phyloP scores from a whole-genome alignment of 176 grass and related monocot genomes.

The Thalia dealbata region DNA sequence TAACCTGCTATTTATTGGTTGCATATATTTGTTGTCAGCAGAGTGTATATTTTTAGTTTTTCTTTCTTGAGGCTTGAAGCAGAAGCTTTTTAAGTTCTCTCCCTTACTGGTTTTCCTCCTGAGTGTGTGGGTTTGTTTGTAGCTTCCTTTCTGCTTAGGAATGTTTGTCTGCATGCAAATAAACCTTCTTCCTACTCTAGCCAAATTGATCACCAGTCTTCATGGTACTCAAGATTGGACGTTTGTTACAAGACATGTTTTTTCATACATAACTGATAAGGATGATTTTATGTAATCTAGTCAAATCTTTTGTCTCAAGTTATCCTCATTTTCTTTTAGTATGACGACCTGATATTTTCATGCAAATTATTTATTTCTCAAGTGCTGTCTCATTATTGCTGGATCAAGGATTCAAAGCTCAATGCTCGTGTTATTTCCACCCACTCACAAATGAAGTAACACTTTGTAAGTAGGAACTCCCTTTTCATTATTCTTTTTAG shows the following conservation, averaged over 20 bases:
- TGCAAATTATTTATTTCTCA: constrained; percentile 16
- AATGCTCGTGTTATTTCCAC: constrained; percentile 74
- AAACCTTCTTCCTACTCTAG: too few species aligned
- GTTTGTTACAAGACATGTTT: not conserved
- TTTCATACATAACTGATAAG: not conserved
- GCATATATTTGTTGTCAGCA: not conserved
- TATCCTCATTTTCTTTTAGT: constrained; percentile 11
- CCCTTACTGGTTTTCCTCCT: too few species aligned
- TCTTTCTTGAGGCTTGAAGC: too few species aligned
- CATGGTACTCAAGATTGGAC: too few species aligned
- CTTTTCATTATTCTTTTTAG: not conserved
- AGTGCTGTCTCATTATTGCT: constrained; percentile 83
- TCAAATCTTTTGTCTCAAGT: not conserved
- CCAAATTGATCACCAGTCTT: not conserved
- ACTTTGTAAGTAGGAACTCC: constrained; percentile 41
- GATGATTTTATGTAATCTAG: not conserved
- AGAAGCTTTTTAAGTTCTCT: too few species aligned
- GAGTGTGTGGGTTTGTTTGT: too few species aligned
- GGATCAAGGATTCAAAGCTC: constrained; percentile 71
- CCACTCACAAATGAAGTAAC: constrained; percentile 94
- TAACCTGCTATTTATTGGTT: not conserved
- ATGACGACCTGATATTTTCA: constrained; percentile 16
- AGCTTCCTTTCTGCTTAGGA: too few species aligned
- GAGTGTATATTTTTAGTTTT: not conserved
- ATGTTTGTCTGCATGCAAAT: too few species aligned